Conservation (phyloP, 257 asterid species). For the Nicotiana benthamiana region DNA sequence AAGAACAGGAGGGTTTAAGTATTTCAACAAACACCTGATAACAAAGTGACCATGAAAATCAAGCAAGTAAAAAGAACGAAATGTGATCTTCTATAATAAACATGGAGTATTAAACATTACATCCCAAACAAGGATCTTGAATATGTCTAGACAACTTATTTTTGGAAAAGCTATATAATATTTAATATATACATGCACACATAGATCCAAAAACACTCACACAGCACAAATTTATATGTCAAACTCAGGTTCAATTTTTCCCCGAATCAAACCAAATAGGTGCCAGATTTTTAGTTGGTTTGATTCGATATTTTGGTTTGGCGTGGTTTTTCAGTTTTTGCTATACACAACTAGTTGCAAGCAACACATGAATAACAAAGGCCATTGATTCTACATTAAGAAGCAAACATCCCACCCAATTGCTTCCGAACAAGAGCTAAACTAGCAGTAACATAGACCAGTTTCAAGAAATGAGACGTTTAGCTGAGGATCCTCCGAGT, state of each 20-base stretch:
- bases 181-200: neutral
- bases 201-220: too few relatives aligned
- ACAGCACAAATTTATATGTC: neutral
- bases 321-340: neutral
- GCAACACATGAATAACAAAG: neutral
- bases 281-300: neutral
- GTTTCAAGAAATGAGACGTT: neutral
- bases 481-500: neutral
- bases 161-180: neutral
- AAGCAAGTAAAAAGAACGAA: neutral
- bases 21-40: neutral
- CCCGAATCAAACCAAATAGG: neutral
- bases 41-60: neutral
- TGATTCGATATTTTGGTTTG: neutral
- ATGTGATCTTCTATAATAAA: neutral
- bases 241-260: neutral
- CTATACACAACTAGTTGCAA: neutral
- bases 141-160: too few relatives aligned
- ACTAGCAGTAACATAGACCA: neutral
- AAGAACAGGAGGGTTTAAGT: neutral
- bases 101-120: neutral
- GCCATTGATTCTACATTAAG: neutral
- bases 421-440: conserved; percentile 1
- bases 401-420: neutral
- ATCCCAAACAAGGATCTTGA: neutral